Percentiles rank a stretch among this genome's conserved stretches.
phyloP scores from a whole-genome alignment of 2,329 filamentous ascomycete genomes.

The Ciborinia camelliae region DNA sequence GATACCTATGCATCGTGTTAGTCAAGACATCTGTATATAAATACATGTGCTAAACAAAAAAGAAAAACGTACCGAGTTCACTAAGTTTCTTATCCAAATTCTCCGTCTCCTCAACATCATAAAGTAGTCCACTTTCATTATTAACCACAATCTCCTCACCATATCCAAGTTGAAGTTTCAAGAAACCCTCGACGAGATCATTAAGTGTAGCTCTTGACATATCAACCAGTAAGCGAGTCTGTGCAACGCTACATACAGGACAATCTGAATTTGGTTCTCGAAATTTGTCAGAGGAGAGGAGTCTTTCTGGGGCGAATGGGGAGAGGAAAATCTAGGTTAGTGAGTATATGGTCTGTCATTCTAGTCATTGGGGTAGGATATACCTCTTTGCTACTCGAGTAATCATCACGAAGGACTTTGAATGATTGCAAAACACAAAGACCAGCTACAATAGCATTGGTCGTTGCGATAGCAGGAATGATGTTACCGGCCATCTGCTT shows the following conservation, averaged over 20 bases:
- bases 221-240: slow-evolving; percentile 66
- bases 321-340: slow-evolving; percentile 68
- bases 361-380: slow-evolving; percentile 21
- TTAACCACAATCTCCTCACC: slow-evolving; percentile 76
- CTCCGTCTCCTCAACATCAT: slow-evolving; percentile 84
- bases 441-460: slow-evolving; percentile 92
- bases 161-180: slow-evolving; percentile 70
- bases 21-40: not conserved
- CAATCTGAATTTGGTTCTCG: slow-evolving; percentile 75
- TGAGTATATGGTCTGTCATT: slow-evolving; percentile 18
- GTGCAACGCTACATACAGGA: slow-evolving; percentile 74
- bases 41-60: not conserved
- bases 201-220: slow-evolving; percentile 68
- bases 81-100: slow-evolving; percentile 76
- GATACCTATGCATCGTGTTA: slow-evolving; percentile 50
- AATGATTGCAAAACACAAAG: slow-evolving; percentile 90
- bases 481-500: slow-evolving; percentile 99
- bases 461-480: slow-evolving; percentile 96
- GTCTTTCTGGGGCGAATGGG: slow-evolving; percentile 55
- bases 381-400: slow-evolving; percentile 71
- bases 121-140: slow-evolving; percentile 73
- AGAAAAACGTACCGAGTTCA: slow-evolving; percentile 59
- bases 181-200: slow-evolving; percentile 72
- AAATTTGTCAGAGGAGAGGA: slow-evolving; percentile 56
- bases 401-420: slow-evolving; percentile 77